These are phyloP conservation scores for Xylaria sp. DNA, from an alignment of 495 filamentous ascomycete genomes.

Conservation along the genomic window DNA sequence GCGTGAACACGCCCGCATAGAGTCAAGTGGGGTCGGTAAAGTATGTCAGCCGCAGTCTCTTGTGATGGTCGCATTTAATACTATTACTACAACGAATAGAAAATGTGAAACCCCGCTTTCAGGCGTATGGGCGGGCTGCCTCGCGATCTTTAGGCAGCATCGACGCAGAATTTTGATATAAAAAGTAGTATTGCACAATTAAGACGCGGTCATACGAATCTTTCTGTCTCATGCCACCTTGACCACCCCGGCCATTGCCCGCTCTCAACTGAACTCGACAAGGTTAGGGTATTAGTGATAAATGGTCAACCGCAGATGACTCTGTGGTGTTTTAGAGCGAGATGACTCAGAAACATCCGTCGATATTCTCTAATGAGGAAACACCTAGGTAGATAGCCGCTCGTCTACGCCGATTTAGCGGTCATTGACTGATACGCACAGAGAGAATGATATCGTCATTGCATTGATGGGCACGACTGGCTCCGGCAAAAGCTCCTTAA, in stretches of 20 bases:
- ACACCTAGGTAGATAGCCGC: background rate
- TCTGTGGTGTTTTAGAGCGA: background rate
- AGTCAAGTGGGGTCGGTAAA: background rate
- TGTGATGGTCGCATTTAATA: background rate
- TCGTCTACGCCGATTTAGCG: too few species aligned
- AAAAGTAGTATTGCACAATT: too few species aligned
- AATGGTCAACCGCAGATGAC: background rate
- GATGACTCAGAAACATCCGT: background rate
- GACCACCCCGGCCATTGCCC: background rate
- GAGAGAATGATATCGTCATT: conserved; percentile 36
- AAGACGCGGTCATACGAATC: background rate
- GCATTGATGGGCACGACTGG: conserved; percentile 54
- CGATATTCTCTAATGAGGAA: background rate
- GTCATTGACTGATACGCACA: background rate
- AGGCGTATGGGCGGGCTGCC: background rate
- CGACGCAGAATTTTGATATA: too few species aligned
- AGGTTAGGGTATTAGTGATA: background rate
- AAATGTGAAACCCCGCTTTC: background rate
- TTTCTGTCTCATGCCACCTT: background rate
- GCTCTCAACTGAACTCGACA: background rate
- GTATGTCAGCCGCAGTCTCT: background rate
- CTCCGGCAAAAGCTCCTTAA: conserved; percentile 49
- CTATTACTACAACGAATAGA: background rate
- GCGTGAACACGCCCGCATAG: background rate
- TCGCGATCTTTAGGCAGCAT: too few species aligned